phyloP scores from a whole-genome alignment of 2,329 filamentous ascomycete species.

The Tolypocladium paradoxum region DNA sequence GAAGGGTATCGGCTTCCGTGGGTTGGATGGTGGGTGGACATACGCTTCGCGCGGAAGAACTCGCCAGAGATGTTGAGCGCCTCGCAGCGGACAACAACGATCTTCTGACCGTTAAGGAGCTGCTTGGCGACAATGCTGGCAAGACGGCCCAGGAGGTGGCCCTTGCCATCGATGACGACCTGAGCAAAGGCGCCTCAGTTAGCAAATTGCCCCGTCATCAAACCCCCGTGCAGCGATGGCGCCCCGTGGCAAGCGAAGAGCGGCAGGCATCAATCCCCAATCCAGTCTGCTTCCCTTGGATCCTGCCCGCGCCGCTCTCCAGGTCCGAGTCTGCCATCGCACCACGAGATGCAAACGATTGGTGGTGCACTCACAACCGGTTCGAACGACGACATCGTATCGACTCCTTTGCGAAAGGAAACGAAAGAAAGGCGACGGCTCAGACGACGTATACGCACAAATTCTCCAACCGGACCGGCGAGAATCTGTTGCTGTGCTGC shows the following conservation, averaged over 20 bases:
- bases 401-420: conserved; percentile 22
- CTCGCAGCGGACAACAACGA: conserved; percentile 97
- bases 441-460: conserved; percentile 22
- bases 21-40: conserved; percentile 34
- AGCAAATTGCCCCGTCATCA: not conserved
- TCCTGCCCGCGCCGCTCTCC: conserved; percentile 1
- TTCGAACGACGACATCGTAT: conserved; percentile 60
- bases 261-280: not conserved
- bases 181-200: conserved; percentile 23
- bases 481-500: conserved; percentile 29
- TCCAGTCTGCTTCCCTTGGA: not conserved
- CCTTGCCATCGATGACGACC: conserved; percentile 99
- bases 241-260: not conserved
- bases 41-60: conserved; percentile 99
- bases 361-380: conserved; percentile 49
- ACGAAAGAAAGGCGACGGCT: conserved; percentile 21
- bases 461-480: conserved; percentile 26
- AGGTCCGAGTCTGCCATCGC: conserved; percentile 3
- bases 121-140: conserved; percentile 98
- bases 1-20: not conserved
- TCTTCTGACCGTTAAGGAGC: conserved; percentile 98
- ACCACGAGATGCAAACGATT: conserved; percentile 2
- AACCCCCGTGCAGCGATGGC: not conserved
- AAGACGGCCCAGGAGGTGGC: conserved; percentile 98
- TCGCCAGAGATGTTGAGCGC: conserved; percentile 99